Conservation (phyloP, 345 rosid species). For the Nasturtium officinale region DNA sequence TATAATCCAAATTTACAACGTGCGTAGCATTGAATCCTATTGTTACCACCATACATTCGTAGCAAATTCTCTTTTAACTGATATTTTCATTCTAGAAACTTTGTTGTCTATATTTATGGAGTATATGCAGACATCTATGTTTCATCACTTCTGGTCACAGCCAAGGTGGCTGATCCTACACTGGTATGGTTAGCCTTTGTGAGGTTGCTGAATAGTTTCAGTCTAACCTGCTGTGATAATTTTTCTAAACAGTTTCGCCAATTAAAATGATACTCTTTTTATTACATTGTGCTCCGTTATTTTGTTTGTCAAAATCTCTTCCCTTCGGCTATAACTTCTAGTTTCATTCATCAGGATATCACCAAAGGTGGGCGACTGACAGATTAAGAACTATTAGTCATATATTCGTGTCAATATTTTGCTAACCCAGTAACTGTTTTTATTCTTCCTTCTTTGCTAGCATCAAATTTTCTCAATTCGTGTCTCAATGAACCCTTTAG, state of each 20-base stretch:
- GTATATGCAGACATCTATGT: slow-evolving; percentile 31
- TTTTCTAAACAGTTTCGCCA: slow-evolving; percentile 11
- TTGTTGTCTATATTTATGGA: slow-evolving; percentile 17
- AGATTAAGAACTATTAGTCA: slow-evolving; percentile 18
- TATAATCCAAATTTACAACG: neutral
- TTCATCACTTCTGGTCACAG: slow-evolving; percentile 16
- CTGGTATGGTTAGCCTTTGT: slow-evolving; percentile 19
- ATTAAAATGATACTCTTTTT: neutral
- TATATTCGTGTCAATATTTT: neutral
- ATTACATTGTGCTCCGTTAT: slow-evolving; percentile 4
- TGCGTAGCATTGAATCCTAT: slow-evolving; percentile 19
- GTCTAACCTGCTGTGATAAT: slow-evolving; percentile 22
- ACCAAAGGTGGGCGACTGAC: slow-evolving; percentile 27
- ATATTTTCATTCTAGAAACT: slow-evolving; percentile 2
- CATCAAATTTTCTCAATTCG: neutral
- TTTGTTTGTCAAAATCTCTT: neutral
- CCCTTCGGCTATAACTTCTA: slow-evolving; percentile 20
- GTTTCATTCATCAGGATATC: slow-evolving; percentile 27
- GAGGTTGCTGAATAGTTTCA: slow-evolving; percentile 26
- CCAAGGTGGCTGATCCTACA: slow-evolving; percentile 10
- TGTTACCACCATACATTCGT: neutral
- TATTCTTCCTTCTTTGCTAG: neutral
- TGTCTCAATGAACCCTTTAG: slow-evolving; percentile 10
- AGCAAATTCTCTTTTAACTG: slow-evolving; percentile 14
- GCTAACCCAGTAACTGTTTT: slow-evolving; percentile 18